Base-by-base conservation (phyloP, 2,329 filamentous ascomycete species). In the Parastagonospora avenae region DNA sequence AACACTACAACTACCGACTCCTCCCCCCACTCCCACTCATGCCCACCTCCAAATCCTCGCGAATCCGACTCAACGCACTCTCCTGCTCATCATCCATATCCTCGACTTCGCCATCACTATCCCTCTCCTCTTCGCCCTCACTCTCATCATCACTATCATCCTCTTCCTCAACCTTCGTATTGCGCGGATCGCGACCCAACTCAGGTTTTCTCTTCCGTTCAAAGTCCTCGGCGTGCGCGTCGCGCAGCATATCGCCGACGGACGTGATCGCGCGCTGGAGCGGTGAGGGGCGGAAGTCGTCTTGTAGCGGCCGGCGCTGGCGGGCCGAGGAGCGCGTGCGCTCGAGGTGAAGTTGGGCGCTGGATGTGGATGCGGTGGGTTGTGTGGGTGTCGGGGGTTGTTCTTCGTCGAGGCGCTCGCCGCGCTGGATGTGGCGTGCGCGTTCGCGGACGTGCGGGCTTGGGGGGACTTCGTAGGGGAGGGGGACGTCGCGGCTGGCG, bases 191-290 rank as follows among this genome's bases (percentile, higher is more conserved):
- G 42, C 44, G 67, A 11, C 77, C 68, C 10, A 77, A 68, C 31
- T 79, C 77, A 0, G 80, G 79, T 27, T 78, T 81, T 55, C 85
- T 82, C 71, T 85, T 89, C 77, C 94, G 89, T 75, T 95, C 90
- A 71, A 97, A 97, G 75, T 97, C 93, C 71, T 96, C 89, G 54
- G 85, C 88, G 71, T 97, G 94, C 5, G 93, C 93, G 54, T 87
- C 83, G 4, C 91, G 89, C 60, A 97, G 80, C n/a, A 92, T 85
- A 11, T 81, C 85, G 4, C 83, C 85, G 10, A 87, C 80, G 1
- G 82, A 76, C n/a, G 74, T 74, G 9, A 85, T 74, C 7, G 74
- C 78, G 16, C 73, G 59, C 24, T 73, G 62, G 2, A 78, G 47
- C 0, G 77, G 76, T 0, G 70, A 73, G 2, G 66, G 55, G 3